Evolutionary conservation across 2,329 filamentous ascomycete genomes (phyloP).

Genomic region (Pseudocercospora crystallina): DNA sequence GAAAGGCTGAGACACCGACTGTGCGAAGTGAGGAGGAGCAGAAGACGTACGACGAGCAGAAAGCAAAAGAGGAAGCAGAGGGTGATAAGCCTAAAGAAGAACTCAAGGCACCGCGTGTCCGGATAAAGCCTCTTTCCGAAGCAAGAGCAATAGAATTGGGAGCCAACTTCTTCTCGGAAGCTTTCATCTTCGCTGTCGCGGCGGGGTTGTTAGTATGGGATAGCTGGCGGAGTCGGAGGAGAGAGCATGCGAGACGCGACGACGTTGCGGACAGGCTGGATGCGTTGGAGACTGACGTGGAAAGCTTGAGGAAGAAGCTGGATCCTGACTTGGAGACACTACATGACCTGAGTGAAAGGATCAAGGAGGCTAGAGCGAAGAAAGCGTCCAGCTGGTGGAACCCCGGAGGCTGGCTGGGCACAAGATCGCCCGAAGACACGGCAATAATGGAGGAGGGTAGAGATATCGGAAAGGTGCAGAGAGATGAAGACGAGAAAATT

Average conservation of each 20-base stretch:
- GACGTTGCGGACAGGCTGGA: slow-evolving; percentile 60
- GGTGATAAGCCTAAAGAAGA: slow-evolving; percentile 48
- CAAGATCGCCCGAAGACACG: slow-evolving; percentile 10
- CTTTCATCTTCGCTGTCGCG: slow-evolving; percentile 65
- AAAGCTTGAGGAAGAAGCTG: slow-evolving; percentile 35
- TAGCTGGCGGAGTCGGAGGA: slow-evolving; percentile 59
- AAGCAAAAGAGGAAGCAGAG: slow-evolving; percentile 37
- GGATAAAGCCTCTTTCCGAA: slow-evolving; percentile 64
- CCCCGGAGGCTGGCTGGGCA: slow-evolving; percentile 17
- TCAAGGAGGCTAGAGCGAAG: slow-evolving; percentile 28
- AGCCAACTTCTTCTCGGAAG: slow-evolving; percentile 67
- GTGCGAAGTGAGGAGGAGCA: slow-evolving; percentile 63
- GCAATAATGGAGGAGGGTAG: slow-evolving; percentile 12
- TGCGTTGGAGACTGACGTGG: slow-evolving; percentile 54
- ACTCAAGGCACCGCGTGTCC: slow-evolving; percentile 40
- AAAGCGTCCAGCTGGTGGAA: slow-evolving; percentile 32
- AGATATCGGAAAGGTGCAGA: slow-evolving; percentile 12
- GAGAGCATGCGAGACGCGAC: slow-evolving; percentile 60
- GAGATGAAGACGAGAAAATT: slow-evolving; percentile 14
- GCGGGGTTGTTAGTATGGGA: slow-evolving; percentile 64
- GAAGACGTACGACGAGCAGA: slow-evolving; percentile 54
- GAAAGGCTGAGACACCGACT: slow-evolving; percentile 53
- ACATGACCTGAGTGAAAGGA: slow-evolving; percentile 40
- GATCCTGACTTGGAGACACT: slow-evolving; percentile 34
- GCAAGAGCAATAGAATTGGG: slow-evolving; percentile 68